A percentile compares a stretch with the other conserved stretches of the same genome.
Conservation (phyloP, 495 filamentous ascomycete species). For the Trichocladium antarcticum region DNA sequence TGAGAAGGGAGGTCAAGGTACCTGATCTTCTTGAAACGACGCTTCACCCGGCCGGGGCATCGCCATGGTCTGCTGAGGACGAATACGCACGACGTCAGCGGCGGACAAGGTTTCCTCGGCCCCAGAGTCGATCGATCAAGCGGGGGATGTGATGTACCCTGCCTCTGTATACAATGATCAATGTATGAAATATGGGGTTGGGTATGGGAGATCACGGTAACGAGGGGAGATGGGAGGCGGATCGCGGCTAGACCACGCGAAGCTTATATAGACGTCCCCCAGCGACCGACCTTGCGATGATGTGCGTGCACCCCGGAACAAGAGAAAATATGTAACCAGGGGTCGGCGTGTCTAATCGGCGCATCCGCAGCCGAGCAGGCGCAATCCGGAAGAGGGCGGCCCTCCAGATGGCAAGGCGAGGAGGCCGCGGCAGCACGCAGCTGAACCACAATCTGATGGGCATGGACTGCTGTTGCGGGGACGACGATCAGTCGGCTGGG, state of each 20-base stretch:
- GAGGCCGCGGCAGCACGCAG: constrained; percentile 5
- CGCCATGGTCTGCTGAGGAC: constrained; percentile 16
- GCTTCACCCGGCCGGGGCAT: constrained; percentile 11
- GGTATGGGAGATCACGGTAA: too few relatives aligned
- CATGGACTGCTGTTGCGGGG: constrained; percentile 2
- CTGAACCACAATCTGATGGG: constrained; percentile 10
- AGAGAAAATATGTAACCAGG: background rate
- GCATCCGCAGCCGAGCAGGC: background rate
- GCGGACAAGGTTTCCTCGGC: background rate
- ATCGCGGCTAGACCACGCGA: background rate
- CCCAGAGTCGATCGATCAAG: too few relatives aligned
- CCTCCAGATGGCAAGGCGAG: constrained; percentile 3
- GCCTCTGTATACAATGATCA: too few relatives aligned
- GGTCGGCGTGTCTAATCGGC: background rate
- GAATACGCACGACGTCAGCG: background rate
- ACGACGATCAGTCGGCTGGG: constrained; percentile 4
- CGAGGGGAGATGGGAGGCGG: too few relatives aligned
- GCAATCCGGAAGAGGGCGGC: background rate
- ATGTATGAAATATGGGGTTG: too few relatives aligned
- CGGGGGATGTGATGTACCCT: too few relatives aligned
- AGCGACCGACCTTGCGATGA: constrained; percentile 1
- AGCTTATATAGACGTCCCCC: constrained; percentile 3
- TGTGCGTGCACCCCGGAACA: background rate
- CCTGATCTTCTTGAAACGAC: constrained; percentile 24
- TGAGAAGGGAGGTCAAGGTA: constrained; percentile 9